Evolutionary conservation across 495 filamentous ascomycete species (phyloP), one percentile per base, ranked within the genome.

Genomic region (Aspergillus avenaceus): DNA sequence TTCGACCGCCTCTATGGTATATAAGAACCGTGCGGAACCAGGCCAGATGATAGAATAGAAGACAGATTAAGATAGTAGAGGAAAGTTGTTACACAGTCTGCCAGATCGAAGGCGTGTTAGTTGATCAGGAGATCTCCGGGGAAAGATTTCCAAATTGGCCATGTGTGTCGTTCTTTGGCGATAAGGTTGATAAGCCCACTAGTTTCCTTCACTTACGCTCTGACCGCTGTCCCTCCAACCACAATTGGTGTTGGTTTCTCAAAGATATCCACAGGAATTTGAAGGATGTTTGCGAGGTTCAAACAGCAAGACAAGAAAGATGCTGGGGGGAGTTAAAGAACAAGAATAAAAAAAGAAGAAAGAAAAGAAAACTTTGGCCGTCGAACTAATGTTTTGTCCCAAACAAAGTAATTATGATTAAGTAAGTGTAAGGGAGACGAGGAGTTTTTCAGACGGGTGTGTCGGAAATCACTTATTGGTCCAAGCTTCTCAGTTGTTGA

Each of bases 181-280:
- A 45, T 42, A 42, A 27, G 40, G 22, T 45, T 28, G 42, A 45
- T 45, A 45, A 45, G 42, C 42, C 19, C n/a, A 41, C 36, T 31
- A 31, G 28, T 3, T 31, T 8, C 28, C 8, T 31, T 8, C 28
- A 31, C 28, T 31, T 31, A 31, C 28, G n/a, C 28, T 31, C 28
- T 9, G 9, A 3, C n/a, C 9, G 8, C n/a, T 3, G n/a, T 9
- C 9, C 2, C 28, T 13, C 28, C 28, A 31, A 8, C 9, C 28
- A 3, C n/a, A n/a, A n/a, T n/a, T n/a, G n/a, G n/a, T n/a, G n/a
- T n/a, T n/a, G n/a, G n/a, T n/a, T n/a, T n/a, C n/a, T n/a, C n/a
- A n/a, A n/a, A n/a, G n/a, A n/a, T n/a, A n/a, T n/a, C n/a, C n/a
- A n/a, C n/a, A n/a, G n/a, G n/a, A n/a, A n/a, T n/a, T n/a, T n/a